Conservation (phyloP, 2,329 filamentous ascomycete genomes). For the Fusarium sp. region DNA sequence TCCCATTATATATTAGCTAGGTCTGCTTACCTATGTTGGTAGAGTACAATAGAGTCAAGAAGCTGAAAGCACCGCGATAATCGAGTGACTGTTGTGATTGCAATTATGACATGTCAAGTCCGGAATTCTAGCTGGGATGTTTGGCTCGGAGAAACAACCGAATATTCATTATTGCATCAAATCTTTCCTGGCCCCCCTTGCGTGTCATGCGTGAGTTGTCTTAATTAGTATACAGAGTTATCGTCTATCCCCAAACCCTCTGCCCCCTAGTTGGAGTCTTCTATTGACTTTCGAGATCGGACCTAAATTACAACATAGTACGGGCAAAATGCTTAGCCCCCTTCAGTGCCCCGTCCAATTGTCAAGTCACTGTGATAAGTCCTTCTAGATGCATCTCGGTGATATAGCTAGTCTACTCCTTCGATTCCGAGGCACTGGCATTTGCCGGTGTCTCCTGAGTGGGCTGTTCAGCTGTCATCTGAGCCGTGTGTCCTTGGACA, state of each 20-base stretch:
- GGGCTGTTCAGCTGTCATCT: conserved; percentile 19
- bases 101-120: not conserved
- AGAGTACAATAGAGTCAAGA: conserved; percentile 9
- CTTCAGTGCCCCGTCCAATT: not conserved
- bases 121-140: not conserved
- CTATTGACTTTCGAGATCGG: conserved; percentile 1
- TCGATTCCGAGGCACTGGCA: conserved; percentile 3
- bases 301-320: conserved; percentile 3
- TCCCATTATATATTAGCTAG: conserved; percentile 11
- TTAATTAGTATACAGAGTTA: conserved; percentile 42
- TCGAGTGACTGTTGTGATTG: not conserved
- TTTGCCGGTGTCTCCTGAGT: conserved; percentile 14
- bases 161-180: not conserved
- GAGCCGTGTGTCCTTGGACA: conserved; percentile 8
- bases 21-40: conserved; percentile 1
- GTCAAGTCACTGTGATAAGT: conserved; percentile 3
- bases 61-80: not conserved
- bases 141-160: not conserved
- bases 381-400: not conserved
- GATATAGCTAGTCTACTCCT: not conserved
- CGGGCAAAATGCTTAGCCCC: not conserved
- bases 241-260: conserved; percentile 35
- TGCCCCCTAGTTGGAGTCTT: not conserved
- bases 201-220: conserved; percentile 14
- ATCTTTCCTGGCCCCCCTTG: not conserved